Evolutionary conservation across 331 rosid species (phyloP).

Genomic region (Quercus tomentella): DNA sequence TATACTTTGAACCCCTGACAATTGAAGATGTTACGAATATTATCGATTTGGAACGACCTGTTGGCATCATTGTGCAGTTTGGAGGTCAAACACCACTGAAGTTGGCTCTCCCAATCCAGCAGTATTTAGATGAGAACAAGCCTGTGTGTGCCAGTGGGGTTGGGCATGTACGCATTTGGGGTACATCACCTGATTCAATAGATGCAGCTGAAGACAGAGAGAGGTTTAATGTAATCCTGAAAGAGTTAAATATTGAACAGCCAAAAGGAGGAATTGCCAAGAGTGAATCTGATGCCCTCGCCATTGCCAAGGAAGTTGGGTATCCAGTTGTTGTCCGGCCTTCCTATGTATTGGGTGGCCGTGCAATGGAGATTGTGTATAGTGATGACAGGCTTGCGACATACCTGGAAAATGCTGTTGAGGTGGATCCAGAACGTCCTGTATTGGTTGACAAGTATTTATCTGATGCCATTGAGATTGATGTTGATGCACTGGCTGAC

Average conservation of each 20-base stretch:
- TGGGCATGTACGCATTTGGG: slow-evolving; percentile 82
- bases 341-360: slow-evolving; percentile 96
- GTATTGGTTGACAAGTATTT: slow-evolving; percentile 85
- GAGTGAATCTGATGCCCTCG: slow-evolving; percentile 79
- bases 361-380: slow-evolving; percentile 96
- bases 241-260: slow-evolving; percentile 80
- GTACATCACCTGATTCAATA: slow-evolving; percentile 96
- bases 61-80: slow-evolving; percentile 96
- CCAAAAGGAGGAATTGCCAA: slow-evolving; percentile 98
- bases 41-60: slow-evolving; percentile 92
- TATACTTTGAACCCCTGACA: slow-evolving; percentile 91
- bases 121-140: slow-evolving; percentile 77
- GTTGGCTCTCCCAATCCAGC: slow-evolving; percentile 81
- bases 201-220: slow-evolving; percentile 98
- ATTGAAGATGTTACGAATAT: slow-evolving; percentile 84
- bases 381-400: slow-evolving; percentile 67
- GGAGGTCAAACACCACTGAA: slow-evolving; percentile 99
- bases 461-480: slow-evolving; percentile 90
- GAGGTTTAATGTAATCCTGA: slow-evolving; percentile 79
- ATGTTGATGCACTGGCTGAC: slow-evolving; percentile 94
- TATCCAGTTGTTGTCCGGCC: slow-evolving; percentile 97
- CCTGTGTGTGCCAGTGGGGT: slow-evolving; percentile 63
- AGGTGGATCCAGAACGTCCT: slow-evolving; percentile 97
- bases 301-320: slow-evolving; percentile 79
- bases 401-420: slow-evolving; percentile 90